Evolutionary conservation across 768 basidiomycete genomes (phyloP).

Genomic region (Suillus cothurnatus): DNA sequence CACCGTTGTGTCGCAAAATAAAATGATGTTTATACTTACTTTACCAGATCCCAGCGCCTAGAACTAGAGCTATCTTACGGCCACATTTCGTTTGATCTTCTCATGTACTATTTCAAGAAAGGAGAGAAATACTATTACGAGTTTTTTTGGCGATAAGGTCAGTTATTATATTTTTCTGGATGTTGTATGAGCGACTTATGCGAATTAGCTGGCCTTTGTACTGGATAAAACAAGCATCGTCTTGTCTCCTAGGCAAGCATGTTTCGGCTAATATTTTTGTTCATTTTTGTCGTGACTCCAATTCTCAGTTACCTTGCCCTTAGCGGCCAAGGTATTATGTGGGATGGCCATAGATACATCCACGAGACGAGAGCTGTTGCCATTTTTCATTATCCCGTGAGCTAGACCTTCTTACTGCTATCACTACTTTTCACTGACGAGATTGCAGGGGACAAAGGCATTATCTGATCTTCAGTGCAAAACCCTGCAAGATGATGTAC

Average conservation of each 20-base stretch:
- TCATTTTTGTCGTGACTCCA: neutral
- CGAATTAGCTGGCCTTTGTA: conserved; percentile 1
- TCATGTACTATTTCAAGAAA: conserved; percentile 18
- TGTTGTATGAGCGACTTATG: neutral
- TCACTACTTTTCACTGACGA: neutral
- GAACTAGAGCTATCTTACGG: conserved; percentile 16
- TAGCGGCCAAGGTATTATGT: neutral
- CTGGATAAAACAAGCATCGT: neutral
- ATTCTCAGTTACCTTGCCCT: neutral
- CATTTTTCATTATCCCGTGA: conserved; percentile 14
- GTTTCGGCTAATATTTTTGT: neutral
- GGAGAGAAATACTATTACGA: conserved; percentile 10
- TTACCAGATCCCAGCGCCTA: conserved; percentile 19
- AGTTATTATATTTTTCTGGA: too few relatives aligned
- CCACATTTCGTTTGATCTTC: conserved; percentile 22
- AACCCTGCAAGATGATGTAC: conserved; percentile 10
- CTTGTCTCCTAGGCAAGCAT: neutral
- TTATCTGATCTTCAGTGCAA: conserved; percentile 15
- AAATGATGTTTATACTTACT: neutral
- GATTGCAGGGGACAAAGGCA: conserved; percentile 16
- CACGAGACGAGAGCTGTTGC: neutral
- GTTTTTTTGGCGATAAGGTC: neutral
- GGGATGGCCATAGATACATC: conserved; percentile 15
- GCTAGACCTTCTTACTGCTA: neutral
- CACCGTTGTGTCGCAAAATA: neutral